Percentiles rank a stretch among this genome's conserved stretches.
Conservation (phyloP, 257 asterid genomes). For the Solanum boliviense region DNA sequence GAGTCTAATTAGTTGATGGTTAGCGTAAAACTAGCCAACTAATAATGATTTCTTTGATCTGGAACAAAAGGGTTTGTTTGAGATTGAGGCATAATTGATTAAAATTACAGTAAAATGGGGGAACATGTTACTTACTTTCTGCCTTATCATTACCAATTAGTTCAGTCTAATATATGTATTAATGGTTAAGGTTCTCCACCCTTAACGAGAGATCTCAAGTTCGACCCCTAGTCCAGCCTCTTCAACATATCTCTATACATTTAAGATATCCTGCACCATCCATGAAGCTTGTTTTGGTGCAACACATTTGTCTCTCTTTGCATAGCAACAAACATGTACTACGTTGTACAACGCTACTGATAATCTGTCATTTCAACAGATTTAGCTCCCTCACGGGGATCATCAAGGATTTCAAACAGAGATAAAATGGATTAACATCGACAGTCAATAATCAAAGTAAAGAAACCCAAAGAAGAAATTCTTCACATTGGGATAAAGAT, state of each 20-base stretch:
- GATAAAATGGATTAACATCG: too few relatives aligned
- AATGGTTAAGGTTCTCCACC: not conserved
- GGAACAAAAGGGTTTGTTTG: not conserved
- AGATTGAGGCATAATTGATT: not conserved
- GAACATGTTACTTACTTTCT: not conserved
- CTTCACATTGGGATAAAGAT: not conserved
- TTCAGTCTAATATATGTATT: not conserved
- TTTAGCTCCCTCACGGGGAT: too few relatives aligned
- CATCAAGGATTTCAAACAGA: too few relatives aligned
- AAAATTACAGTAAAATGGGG: not conserved
- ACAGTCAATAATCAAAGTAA: not conserved
- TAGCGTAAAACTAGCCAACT: not conserved
- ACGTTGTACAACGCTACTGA: not conserved
- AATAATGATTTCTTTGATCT: not conserved
- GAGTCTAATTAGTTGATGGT: not conserved
- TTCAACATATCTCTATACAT: too few relatives aligned
- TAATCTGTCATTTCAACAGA: not conserved
- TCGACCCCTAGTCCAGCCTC: not conserved
- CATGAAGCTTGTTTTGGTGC: not conserved
- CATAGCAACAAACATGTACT: not conserved
- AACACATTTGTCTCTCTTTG: not conserved
- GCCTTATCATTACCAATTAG: not conserved
- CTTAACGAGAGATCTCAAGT: not conserved
- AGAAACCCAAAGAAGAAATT: not conserved
- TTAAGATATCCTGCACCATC: too few relatives aligned